These are phyloP conservation scores for Hygrocybe punicea DNA, from an alignment of 768 basidiomycete genomes.

Conservation along the genomic window DNA sequence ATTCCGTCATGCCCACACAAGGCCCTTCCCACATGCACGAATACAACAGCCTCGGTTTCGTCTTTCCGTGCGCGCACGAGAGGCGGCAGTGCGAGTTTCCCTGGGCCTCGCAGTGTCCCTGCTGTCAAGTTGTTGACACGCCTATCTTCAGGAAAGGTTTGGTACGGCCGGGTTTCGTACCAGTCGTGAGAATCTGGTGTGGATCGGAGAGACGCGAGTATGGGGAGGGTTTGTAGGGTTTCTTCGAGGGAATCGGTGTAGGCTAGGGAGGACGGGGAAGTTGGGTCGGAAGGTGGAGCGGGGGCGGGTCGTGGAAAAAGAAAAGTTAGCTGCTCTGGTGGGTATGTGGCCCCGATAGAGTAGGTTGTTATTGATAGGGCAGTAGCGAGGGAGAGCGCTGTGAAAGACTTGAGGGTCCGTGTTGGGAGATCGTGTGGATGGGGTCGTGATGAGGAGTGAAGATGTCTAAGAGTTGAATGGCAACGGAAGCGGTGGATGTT, in stretches of 20 bases:
- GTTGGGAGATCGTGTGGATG: neutral
- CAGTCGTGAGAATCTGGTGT: conserved; percentile 53
- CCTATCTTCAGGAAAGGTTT: conserved; percentile 62
- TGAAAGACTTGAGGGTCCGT: neutral
- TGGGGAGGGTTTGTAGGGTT: conserved; percentile 60
- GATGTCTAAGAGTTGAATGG: no score
- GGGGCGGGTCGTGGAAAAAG: conserved; percentile 78
- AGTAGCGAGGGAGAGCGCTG: conserved; percentile 16
- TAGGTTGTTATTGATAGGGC: conserved; percentile 42
- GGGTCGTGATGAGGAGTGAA: neutral
- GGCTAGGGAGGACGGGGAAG: conserved; percentile 55
- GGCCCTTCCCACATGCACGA: conserved; percentile 81
- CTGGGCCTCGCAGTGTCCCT: conserved; percentile 83
- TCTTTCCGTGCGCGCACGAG: conserved; percentile 71
- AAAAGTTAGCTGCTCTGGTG: conserved; percentile 60
- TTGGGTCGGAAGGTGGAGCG: conserved; percentile 53
- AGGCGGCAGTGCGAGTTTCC: conserved; percentile 77
- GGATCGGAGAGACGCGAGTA: conserved; percentile 49
- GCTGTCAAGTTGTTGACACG: conserved; percentile 81
- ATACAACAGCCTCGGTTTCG: conserved; percentile 65
- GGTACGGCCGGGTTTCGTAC: conserved; percentile 79
- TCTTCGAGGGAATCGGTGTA: conserved; percentile 63
- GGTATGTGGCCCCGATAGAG: conserved; percentile 65
- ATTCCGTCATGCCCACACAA: conserved; percentile 95
- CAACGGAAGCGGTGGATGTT: neutral